Evolutionary conservation across 306 rosid genomes (phyloP), one percentile per base, ranked within the genome.

Genomic region (Cucurbita maxima): DNA sequence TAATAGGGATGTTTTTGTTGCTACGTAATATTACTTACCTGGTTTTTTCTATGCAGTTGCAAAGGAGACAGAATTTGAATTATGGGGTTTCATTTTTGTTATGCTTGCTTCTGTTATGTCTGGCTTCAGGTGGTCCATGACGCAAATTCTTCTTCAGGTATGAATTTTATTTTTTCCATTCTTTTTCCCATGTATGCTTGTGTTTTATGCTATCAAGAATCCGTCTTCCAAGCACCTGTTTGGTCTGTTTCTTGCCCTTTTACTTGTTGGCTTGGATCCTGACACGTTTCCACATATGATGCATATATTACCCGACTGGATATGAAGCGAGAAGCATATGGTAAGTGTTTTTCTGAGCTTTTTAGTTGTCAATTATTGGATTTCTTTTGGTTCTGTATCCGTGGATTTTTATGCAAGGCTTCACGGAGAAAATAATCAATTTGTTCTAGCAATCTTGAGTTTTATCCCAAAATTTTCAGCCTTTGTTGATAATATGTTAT

Each of bases 61-160:
- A 15, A 94, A 90, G 79, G 97, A 87, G 81, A 88, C 97, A 36
- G 96, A 94, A 77, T 91, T 91, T 83, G 87, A 94, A 78, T 74
- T 94, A 63, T 85, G 83, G 88, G 98, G 98, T 51, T 94, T 91
- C 66, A 59, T 84, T 75, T 92, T 94, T 80, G 97, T 94, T 71
- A 94, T 94, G 97, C 97, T 94, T 81, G 99, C 97, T 79, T 90
- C 96, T 82, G 99, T 94, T 69, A 94, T 94, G 97, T 94, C 99
- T 15, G 97, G 99, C 73, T 94, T 94, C 71, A 92, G 99, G 40
- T 94, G 95, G 99, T 91, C 88, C 72, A 94, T 94, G 97, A 94
- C 99, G 74, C 97, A 94, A 79, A 87, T 94, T 74, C 99, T 94
- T 86, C 83, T 91, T 73, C 99, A 94, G 92, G 99, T 94, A 68